Conservation (phyloP, 345 rosid genomes). For the Laguncularia racemosa region DNA sequence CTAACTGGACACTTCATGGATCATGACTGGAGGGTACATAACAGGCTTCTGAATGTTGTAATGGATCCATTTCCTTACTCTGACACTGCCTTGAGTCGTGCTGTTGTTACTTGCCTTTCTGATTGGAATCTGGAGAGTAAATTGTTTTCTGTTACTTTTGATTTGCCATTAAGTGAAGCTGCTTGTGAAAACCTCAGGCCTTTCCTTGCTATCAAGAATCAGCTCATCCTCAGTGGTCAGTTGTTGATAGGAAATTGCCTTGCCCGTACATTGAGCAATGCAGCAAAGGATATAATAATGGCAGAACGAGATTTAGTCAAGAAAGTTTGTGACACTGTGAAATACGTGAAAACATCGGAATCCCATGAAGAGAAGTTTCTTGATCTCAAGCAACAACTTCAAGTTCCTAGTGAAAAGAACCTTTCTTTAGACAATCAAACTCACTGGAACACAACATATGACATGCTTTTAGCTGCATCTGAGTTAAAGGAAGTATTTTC, state of each 20-base stretch:
- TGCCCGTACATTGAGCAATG: slow-evolving; percentile 45
- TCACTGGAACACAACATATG: slow-evolving; percentile 79
- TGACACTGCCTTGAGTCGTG: slow-evolving; percentile 58
- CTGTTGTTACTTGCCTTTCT: slow-evolving; percentile 71
- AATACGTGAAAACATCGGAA: slow-evolving; percentile 77
- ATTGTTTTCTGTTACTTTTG: slow-evolving; percentile 64
- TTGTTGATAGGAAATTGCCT: slow-evolving; percentile 62
- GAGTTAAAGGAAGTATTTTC: slow-evolving; percentile 84
- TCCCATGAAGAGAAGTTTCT: slow-evolving; percentile 81
- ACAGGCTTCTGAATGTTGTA: slow-evolving; percentile 69
- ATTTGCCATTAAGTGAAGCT: slow-evolving; percentile 41
- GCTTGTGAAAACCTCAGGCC: slow-evolving; percentile 61
- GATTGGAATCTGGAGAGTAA: slow-evolving; percentile 83
- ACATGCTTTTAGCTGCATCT: slow-evolving; percentile 77
- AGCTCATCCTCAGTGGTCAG: slow-evolving; percentile 73
- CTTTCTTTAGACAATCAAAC: slow-evolving; percentile 64
- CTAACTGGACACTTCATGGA: slow-evolving; percentile 76
- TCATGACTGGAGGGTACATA: slow-evolving; percentile 71
- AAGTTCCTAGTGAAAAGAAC: slow-evolving; percentile 64
- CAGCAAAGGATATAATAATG: slow-evolving; percentile 51
- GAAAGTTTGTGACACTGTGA: slow-evolving; percentile 76
- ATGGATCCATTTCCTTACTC: slow-evolving; percentile 85
- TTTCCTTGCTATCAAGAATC: slow-evolving; percentile 60
- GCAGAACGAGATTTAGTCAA: slow-evolving; percentile 47
- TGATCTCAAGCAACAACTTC: slow-evolving; percentile 85